These are phyloP conservation scores for Trichoderma aggressivum DNA, from an alignment of 2,329 filamentous ascomycete genomes.

Conservation along the genomic window DNA sequence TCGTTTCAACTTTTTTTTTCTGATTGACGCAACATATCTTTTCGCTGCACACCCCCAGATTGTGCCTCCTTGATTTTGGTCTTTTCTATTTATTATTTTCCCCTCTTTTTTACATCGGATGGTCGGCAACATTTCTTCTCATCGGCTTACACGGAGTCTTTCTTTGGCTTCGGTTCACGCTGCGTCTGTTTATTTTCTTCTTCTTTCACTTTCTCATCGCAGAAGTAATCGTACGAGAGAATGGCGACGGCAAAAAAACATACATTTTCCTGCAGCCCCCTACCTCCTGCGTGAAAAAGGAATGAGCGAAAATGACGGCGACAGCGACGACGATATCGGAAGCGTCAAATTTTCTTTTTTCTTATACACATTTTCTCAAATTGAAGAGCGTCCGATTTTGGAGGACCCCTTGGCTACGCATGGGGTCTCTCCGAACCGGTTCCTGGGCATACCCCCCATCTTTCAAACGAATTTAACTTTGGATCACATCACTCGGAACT, in stretches of 20 bases:
- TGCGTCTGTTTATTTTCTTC: slow-evolving; percentile 6
- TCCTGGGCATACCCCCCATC: slow-evolving; percentile 30
- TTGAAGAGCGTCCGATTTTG: slow-evolving; percentile 24
- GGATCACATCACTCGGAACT: slow-evolving; percentile 35
- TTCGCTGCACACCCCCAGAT: slow-evolving; percentile 1
- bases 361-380: slow-evolving; percentile 20
- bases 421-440: slow-evolving; percentile 26
- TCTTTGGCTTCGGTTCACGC: slow-evolving; percentile 23
- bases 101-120: slow-evolving; percentile 31
- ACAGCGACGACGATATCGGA: slow-evolving; percentile 11
- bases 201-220: neutral
- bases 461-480: slow-evolving; percentile 28
- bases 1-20: slow-evolving; percentile 4
- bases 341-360: slow-evolving; percentile 21
- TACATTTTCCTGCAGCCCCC: neutral
- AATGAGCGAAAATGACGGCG: slow-evolving; percentile 14
- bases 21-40: slow-evolving; percentile 10
- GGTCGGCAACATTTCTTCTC: slow-evolving; percentile 26
- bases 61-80: slow-evolving; percentile 30
- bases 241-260: neutral
- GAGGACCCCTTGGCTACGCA: slow-evolving; percentile 31
- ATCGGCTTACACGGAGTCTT: slow-evolving; percentile 31
- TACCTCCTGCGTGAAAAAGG: slow-evolving; percentile 9
- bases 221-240: neutral
- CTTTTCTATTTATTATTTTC: neutral